Evolutionary conservation across 2,329 filamentous ascomycete species (phyloP).

Genomic region (Stemphylium beticola): DNA sequence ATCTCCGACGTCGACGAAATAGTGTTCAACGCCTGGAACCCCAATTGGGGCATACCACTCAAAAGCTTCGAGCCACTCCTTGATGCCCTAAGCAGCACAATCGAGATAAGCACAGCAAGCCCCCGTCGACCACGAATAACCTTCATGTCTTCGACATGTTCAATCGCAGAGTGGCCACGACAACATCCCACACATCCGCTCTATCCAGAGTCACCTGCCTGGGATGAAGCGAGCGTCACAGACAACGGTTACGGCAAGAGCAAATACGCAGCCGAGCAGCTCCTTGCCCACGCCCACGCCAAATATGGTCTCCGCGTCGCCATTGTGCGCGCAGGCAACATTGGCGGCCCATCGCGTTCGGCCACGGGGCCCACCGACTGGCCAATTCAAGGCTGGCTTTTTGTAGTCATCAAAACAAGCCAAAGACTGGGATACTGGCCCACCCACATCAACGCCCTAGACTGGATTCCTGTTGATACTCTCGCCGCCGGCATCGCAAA

Average conservation of each 20-base stretch:
- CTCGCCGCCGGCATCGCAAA: neutral
- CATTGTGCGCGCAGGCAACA: neutral
- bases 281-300: neutral
- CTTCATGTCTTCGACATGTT: neutral
- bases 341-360: neutral
- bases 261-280: neutral
- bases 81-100: neutral
- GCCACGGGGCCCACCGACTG: neutral
- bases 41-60: conserved; percentile 56
- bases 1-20: conserved; percentile 46
- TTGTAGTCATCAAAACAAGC: neutral
- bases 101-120: neutral
- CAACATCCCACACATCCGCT: neutral
- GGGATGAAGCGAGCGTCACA: neutral
- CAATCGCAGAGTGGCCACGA: neutral
- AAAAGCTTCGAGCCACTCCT: neutral
- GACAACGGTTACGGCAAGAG: neutral
- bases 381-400: neutral
- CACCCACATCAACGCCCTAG: neutral
- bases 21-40: conserved; percentile 60
- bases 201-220: neutral
- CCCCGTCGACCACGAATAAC: neutral
- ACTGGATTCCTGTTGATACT: neutral
- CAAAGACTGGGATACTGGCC: neutral
- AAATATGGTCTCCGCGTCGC: neutral